Evolutionary conservation across 805 yeast species (phyloP), one percentile per base, ranked within the genome.

Genomic region (Starmerella lactis-condensi): DNA sequence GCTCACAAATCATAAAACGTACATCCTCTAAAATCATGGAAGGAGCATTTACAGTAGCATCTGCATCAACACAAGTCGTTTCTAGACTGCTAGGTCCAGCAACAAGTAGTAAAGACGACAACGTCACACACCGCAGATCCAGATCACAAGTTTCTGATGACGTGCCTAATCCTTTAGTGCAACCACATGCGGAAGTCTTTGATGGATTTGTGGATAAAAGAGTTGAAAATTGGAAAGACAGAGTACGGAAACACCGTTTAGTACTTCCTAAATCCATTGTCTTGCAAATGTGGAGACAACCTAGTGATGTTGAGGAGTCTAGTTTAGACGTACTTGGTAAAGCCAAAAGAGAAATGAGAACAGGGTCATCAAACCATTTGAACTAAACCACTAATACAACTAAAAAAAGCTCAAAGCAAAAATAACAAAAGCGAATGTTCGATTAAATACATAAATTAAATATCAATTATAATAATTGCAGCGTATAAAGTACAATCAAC

Each of bases 151-250:
- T n/a, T n/a, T n/a, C n/a, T n/a, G n/a, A n/a, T n/a, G n/a, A n/a
- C n/a, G n/a, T n/a, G n/a, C n/a, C n/a, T n/a, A n/a, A n/a, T n/a
- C n/a, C n/a, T n/a, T n/a, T n/a, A n/a, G n/a, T n/a, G n/a, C n/a
- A n/a, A n/a, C n/a, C n/a, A n/a, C n/a, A n/a, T n/a, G n/a, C n/a
- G n/a, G n/a, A n/a, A n/a, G n/a, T n/a, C n/a, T n/a, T n/a, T 26
- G 48, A 46, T 14, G 20, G 24, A 15, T 28, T 40, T 4, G 24
- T 55, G 11, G 77, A 70, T 40, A 67, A 61, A 35, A 62, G 57
- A 27, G 61, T 61, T 16, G 72, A 67, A 14, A 42, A 56, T 13
- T 74, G 83, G 83, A 62, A 60, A 33, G 53, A 54, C 20, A 57
- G 79, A 26, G 56, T 69, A 1, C 39, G 51, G n/a, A 47, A 52